Conservation (phyloP, 768 basidiomycete genomes). For the Lentinula sp. region DNA sequence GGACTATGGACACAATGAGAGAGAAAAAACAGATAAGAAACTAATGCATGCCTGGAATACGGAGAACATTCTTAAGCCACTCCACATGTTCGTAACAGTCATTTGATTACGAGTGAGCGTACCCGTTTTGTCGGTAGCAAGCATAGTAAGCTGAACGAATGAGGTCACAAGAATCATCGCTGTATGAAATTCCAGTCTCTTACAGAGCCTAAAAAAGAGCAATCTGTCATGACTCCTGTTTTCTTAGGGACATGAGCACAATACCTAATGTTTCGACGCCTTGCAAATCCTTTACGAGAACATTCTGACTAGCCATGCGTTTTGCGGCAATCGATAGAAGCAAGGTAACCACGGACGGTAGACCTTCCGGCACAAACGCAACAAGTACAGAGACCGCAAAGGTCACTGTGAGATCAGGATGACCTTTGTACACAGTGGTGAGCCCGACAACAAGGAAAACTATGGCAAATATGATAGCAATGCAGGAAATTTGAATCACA, state of each 20-base stretch:
- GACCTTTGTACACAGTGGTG: constrained; percentile 59
- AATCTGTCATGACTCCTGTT: background rate
- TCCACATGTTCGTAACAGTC: constrained; percentile 71
- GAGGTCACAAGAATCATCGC: background rate
- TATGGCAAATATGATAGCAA: constrained; percentile 56
- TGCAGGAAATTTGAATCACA: constrained; percentile 54
- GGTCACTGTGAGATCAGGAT: constrained; percentile 51
- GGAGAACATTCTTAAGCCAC: constrained; percentile 52
- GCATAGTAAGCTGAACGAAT: constrained; percentile 42
- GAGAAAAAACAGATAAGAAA: background rate
- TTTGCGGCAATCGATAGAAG: constrained; percentile 65
- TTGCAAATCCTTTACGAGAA: constrained; percentile 69
- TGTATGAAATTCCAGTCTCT: background rate
- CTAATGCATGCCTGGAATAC: constrained; percentile 45
- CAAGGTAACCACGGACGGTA: constrained; percentile 64
- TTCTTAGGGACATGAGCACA: constrained; percentile 35
- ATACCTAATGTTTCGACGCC: constrained; percentile 64
- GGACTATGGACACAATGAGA: constrained; percentile 27
- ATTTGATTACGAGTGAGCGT: constrained; percentile 69
- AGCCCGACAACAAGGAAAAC: constrained; percentile 64
- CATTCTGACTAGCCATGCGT: constrained; percentile 65
- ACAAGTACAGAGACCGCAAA: constrained; percentile 48
- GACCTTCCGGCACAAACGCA: constrained; percentile 47
- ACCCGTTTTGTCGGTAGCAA: constrained; percentile 71
- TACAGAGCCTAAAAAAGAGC: constrained; percentile 13